Evolutionary conservation across 345 rosid species (phyloP).

Genomic region (Eucalyptus guilfoylei): DNA sequence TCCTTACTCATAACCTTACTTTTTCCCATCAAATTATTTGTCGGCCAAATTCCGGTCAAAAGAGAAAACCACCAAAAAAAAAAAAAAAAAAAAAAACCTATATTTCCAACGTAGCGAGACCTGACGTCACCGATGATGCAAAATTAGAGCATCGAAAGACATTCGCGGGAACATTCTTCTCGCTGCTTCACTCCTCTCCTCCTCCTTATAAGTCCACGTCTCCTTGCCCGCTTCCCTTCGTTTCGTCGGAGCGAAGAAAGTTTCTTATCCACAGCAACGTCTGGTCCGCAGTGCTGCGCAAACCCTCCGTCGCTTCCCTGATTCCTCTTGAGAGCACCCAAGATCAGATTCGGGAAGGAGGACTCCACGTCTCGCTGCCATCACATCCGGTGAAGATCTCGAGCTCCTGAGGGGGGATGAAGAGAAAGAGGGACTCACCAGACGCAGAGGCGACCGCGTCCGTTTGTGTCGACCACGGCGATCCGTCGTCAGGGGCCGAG

Average conservation of each 20-base stretch:
- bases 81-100: neutral
- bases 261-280: neutral
- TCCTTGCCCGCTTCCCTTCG: neutral
- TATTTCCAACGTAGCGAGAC: neutral
- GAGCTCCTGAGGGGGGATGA: neutral
- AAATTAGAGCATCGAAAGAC: neutral
- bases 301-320: neutral
- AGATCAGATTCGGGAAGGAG: neutral
- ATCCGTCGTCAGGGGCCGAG: neutral
- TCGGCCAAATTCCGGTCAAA: neutral
- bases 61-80: neutral
- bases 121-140: neutral
- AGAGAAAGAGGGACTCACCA: neutral
- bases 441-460: neutral
- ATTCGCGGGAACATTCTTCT: neutral
- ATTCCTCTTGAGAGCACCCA: neutral
- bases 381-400: neutral
- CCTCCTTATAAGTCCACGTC: neutral
- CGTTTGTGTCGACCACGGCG: neutral
- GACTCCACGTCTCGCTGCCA: neutral
- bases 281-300: constrained; percentile 31
- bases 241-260: neutral
- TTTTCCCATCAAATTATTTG: neutral
- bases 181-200: neutral
- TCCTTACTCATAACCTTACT: neutral